phyloP scores from a whole-genome alignment of 108 stramenopile species.

The Cylindrotheca fusiformis region DNA sequence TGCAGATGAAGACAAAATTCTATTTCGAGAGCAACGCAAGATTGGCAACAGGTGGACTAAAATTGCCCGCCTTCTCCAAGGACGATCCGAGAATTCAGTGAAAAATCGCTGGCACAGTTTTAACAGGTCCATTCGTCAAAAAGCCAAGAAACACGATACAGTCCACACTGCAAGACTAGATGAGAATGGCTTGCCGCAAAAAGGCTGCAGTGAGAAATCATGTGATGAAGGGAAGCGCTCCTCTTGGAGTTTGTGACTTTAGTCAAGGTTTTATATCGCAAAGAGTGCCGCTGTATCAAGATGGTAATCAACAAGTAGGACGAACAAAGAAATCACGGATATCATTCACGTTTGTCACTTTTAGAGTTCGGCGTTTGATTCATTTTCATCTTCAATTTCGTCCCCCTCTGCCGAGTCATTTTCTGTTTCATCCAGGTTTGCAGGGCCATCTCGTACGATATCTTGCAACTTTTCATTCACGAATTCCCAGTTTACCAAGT shows the following conservation, averaged over 20 bases:
- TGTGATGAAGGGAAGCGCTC: background rate
- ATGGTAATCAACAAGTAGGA: too few relatives aligned
- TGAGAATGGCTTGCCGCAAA: background rate
- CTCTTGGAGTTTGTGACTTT: too few relatives aligned
- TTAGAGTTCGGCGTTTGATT: background rate
- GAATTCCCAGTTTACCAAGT: slow-evolving; percentile 54
- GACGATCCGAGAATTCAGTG: slow-evolving; percentile 89
- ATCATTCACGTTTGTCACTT: background rate
- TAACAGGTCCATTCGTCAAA: slow-evolving; percentile 12
- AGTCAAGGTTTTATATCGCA: too few relatives aligned
- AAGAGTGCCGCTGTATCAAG: too few relatives aligned
- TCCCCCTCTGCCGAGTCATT: background rate
- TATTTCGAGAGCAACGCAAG: slow-evolving; percentile 54
- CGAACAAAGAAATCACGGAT: background rate
- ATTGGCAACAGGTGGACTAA: slow-evolving; percentile 85
- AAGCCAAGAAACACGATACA: background rate
- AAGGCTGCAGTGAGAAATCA: background rate
- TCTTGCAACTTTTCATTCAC: slow-evolving; percentile 41
- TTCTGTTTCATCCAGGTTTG: background rate
- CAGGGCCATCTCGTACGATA: background rate
- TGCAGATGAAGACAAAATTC: slow-evolving; percentile 69
- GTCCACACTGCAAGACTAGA: background rate
- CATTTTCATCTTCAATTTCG: slow-evolving; percentile 2
- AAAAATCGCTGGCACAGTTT: slow-evolving; percentile 92
- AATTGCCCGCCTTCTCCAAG: slow-evolving; percentile 88